Evolutionary conservation across 2,329 filamentous ascomycete genomes (phyloP).

Genomic region (Fusarium oxysporum): DNA sequence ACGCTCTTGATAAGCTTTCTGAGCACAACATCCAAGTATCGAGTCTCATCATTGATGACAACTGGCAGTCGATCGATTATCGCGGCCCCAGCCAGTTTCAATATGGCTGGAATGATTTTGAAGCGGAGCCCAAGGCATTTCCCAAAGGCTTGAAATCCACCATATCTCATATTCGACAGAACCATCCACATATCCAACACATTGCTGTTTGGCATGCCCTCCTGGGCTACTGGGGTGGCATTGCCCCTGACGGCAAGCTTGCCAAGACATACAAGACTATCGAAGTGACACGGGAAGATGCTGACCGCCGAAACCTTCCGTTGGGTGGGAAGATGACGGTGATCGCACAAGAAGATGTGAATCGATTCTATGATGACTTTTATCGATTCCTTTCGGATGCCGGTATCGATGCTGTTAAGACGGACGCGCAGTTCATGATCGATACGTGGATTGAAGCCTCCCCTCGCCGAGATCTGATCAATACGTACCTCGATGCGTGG

Average conservation of each 20-base stretch:
- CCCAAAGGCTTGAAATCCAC: constrained; percentile 81
- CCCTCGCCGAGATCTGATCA: constrained; percentile 77
- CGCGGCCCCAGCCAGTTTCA: constrained; percentile 64
- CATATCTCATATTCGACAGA: constrained; percentile 74
- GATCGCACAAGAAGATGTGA: constrained; percentile 79
- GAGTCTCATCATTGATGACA: constrained; percentile 95
- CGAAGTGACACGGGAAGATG: constrained; percentile 63
- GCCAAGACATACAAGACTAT: constrained; percentile 83
- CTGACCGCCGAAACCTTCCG: constrained; percentile 59
- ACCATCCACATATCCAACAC: constrained; percentile 79
- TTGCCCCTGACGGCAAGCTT: constrained; percentile 79
- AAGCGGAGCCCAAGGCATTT: constrained; percentile 84
- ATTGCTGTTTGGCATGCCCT: constrained; percentile 96
- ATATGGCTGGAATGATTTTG: constrained; percentile 82
- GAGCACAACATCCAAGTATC: constrained; percentile 80
- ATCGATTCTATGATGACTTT: constrained; percentile 88
- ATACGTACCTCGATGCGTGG: constrained; percentile 88
- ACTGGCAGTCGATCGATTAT: constrained; percentile 84
- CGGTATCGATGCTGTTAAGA: constrained; percentile 90
- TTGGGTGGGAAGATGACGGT: constrained; percentile 76
- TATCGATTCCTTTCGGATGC: constrained; percentile 81
- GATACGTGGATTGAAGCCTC: constrained; percentile 78
- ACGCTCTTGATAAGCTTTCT: constrained; percentile 78
- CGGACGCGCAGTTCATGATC: constrained; percentile 90
- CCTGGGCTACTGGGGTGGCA: constrained; percentile 90